These are phyloP conservation scores for Calcarisporium arbuscula DNA, from an alignment of 2,329 filamentous ascomycete genomes.

Conservation along the genomic window DNA sequence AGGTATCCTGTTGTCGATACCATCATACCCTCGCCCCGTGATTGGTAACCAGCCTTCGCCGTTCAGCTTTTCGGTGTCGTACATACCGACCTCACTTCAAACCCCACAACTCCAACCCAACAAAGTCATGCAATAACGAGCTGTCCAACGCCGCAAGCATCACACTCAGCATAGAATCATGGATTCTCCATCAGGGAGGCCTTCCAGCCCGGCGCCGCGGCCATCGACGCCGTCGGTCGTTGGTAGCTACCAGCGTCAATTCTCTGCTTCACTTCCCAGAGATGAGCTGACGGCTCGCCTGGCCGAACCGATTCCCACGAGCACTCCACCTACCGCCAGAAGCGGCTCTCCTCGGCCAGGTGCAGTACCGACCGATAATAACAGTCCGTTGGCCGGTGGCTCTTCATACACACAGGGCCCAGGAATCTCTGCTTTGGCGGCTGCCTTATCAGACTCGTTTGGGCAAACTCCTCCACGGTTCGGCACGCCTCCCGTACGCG, in stretches of 20 bases:
- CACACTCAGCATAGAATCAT: slow-evolving; percentile 8
- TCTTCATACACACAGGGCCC: slow-evolving; percentile 64
- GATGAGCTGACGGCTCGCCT: slow-evolving; percentile 56
- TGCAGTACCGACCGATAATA: slow-evolving; percentile 28
- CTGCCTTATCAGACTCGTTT: slow-evolving; percentile 71
- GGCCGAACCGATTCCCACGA: slow-evolving; percentile 47
- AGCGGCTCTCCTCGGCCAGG: slow-evolving; percentile 24
- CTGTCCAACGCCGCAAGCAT: too few species aligned
- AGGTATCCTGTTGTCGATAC: too few species aligned
- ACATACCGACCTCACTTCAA: too few species aligned
- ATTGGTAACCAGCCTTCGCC: too few species aligned
- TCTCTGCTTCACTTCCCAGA: slow-evolving; percentile 48
- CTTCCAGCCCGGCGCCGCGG: slow-evolving; percentile 29
- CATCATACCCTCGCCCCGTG: too few species aligned
- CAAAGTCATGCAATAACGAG: too few species aligned
- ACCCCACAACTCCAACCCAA: too few species aligned
- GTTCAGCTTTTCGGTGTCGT: too few species aligned
- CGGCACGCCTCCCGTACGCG: slow-evolving; percentile 56
- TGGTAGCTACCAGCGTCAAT: slow-evolving; percentile 38
- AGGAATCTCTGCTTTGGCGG: slow-evolving; percentile 80
- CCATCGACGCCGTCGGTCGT: slow-evolving; percentile 45
- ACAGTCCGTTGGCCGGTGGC: slow-evolving; percentile 60
- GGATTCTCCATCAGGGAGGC: slow-evolving; percentile 31
- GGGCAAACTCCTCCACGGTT: slow-evolving; percentile 64
- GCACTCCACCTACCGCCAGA: slow-evolving; percentile 32